These are phyloP conservation scores for Trametes meyenii DNA, from an alignment of 768 basidiomycete genomes.

Conservation along the genomic window DNA sequence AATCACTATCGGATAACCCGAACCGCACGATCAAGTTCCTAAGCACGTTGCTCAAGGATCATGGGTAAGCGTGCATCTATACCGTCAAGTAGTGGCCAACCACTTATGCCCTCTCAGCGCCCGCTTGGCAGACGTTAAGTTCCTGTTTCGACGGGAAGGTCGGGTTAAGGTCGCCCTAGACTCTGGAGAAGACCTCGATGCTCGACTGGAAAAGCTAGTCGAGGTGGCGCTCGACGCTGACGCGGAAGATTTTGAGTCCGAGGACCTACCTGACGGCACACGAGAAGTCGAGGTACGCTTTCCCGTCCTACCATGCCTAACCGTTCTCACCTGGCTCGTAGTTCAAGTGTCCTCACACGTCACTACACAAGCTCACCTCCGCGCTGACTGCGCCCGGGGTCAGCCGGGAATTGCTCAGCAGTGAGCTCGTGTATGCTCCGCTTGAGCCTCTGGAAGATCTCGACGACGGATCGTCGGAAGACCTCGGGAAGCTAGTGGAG, in stretches of 20 bases:
- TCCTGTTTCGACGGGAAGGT: slow-evolving; percentile 63
- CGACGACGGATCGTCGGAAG: slow-evolving; percentile 42
- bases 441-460: slow-evolving; percentile 42
- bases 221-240: slow-evolving; percentile 44
- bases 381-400: slow-evolving; percentile 36
- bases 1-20: slow-evolving; percentile 64
- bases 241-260: slow-evolving; percentile 49
- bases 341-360: slow-evolving; percentile 50
- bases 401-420: slow-evolving; percentile 45
- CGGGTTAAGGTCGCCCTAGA: slow-evolving; percentile 49
- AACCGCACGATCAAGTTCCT: slow-evolving; percentile 63
- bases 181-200: slow-evolving; percentile 34
- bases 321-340: slow-evolving; percentile 26
- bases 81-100: neutral
- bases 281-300: slow-evolving; percentile 36
- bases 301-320: neutral
- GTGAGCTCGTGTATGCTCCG: slow-evolving; percentile 60
- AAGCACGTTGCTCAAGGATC: slow-evolving; percentile 50
- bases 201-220: slow-evolving; percentile 39
- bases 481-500: slow-evolving; percentile 49
- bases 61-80: slow-evolving; percentile 44
- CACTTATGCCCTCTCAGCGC: slow-evolving; percentile 45
- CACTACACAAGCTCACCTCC: slow-evolving; percentile 42
- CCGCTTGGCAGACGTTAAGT: slow-evolving; percentile 63
- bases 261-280: slow-evolving; percentile 35